Percentiles rank a stretch among this genome's conserved stretches.
Conservation (phyloP, 2,329 filamentous ascomycete species). For the Chaetomium sp. region DNA sequence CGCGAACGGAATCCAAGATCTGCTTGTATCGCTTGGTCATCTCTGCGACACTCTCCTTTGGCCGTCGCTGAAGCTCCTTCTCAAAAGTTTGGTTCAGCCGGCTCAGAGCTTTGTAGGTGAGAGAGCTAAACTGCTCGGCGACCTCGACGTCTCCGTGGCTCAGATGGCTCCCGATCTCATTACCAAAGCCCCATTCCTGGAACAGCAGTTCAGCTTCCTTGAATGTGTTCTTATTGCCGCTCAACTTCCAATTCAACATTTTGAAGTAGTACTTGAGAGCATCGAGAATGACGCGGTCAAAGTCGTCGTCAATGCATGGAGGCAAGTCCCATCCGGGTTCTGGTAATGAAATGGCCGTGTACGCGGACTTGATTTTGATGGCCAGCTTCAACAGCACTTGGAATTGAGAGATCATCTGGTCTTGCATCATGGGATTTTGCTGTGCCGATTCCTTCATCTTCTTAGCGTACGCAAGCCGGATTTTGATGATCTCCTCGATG, state of each 20-base stretch:
- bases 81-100: slow-evolving; percentile 89
- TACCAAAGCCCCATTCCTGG: slow-evolving; percentile 97
- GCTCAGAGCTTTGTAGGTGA: slow-evolving; percentile 88
- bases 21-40: slow-evolving; percentile 98
- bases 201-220: slow-evolving; percentile 97
- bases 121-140: slow-evolving; percentile 89
- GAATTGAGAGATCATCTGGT: slow-evolving; percentile 97
- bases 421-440: slow-evolving; percentile 87
- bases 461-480: slow-evolving; percentile 83
- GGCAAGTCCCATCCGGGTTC: slow-evolving; percentile 93
- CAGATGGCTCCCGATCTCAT: slow-evolving; percentile 85
- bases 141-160: slow-evolving; percentile 93
- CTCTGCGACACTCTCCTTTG: slow-evolving; percentile 74
- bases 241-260: slow-evolving; percentile 96
- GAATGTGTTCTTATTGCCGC: slow-evolving; percentile 97
- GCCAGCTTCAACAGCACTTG: slow-evolving; percentile 88
- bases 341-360: slow-evolving; percentile 73
- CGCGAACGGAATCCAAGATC: slow-evolving; percentile 89
- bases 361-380: slow-evolving; percentile 86
- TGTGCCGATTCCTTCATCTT: slow-evolving; percentile 94
- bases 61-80: slow-evolving; percentile 75
- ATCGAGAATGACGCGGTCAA: slow-evolving; percentile 85
- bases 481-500: slow-evolving; percentile 92
- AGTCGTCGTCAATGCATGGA: slow-evolving; percentile 93
- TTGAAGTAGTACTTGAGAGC: slow-evolving; percentile 98